A percentile compares a stretch with the other conserved stretches of the same genome.
Conservation (phyloP, 306 rosid genomes). For the Vachellia collinsii region DNA sequence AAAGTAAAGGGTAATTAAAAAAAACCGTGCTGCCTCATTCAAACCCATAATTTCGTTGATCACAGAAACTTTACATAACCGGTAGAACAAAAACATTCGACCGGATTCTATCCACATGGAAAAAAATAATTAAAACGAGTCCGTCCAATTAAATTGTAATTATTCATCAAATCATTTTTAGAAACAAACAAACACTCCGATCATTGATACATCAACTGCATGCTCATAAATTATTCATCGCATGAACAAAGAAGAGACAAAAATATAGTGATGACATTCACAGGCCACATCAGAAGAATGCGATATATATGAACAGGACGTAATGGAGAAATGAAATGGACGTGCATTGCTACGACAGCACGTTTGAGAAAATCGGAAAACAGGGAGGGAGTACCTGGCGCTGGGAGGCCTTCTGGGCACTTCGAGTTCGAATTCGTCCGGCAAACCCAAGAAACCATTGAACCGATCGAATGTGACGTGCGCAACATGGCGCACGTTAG, state of each 20-base stretch:
- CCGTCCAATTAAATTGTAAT: neutral
- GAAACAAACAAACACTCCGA: neutral
- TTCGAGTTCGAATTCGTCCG: constrained; percentile 88
- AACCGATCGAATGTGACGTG: constrained; percentile 95
- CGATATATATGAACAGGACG: neutral
- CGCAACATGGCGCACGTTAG: constrained; percentile 88
- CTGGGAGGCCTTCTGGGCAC: constrained; percentile 91
- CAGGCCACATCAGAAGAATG: neutral
- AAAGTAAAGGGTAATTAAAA: neutral
- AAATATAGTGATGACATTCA: neutral
- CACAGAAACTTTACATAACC: neutral
- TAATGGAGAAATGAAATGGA: neutral
- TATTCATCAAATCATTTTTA: neutral
- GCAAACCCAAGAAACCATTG: constrained; percentile 95
- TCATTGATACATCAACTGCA: too few relatives aligned
- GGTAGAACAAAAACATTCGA: neutral
- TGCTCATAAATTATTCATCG: neutral
- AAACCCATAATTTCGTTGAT: constrained; percentile 1
- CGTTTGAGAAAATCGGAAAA: too few relatives aligned
- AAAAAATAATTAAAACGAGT: too few relatives aligned
- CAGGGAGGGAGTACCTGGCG: constrained; percentile 71
- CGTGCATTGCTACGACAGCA: too few relatives aligned
- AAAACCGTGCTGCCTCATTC: neutral
- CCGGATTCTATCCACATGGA: neutral
- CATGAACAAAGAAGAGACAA: neutral